These are phyloP conservation scores for Ambrosia trifida DNA, from an alignment of 129 eudicot species.

Conservation along the genomic window DNA sequence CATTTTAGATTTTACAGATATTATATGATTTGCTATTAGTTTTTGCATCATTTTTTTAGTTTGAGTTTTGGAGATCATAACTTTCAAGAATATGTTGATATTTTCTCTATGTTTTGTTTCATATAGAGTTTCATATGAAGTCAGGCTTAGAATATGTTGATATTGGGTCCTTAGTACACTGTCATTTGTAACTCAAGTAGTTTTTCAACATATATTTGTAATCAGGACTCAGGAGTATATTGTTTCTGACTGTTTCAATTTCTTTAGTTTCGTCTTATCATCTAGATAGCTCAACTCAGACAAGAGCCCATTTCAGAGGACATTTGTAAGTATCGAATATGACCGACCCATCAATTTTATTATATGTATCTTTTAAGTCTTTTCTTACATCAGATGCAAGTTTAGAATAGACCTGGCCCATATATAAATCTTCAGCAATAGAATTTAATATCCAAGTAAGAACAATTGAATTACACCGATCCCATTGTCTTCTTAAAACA, in stretches of 20 bases:
- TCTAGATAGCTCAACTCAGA: constrained; percentile 64
- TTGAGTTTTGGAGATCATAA: background rate
- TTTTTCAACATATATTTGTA: background rate
- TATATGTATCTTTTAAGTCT: too few species aligned
- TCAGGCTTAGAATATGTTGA: background rate
- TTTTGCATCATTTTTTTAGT: too few species aligned
- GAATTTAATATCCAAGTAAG: too few species aligned
- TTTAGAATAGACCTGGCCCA: too few species aligned
- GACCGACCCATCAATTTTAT: too few species aligned
- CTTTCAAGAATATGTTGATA: constrained; percentile 8
- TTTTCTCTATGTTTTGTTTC: background rate
- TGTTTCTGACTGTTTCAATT: constrained; percentile 15
- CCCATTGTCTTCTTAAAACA: too few species aligned
- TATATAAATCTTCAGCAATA: too few species aligned
- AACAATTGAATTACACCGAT: too few species aligned
- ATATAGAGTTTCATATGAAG: background rate
- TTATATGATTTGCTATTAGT: background rate
- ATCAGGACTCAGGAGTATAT: constrained; percentile 14
- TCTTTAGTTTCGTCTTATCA: constrained; percentile 10
- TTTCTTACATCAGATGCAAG: too few species aligned
- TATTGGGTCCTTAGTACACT: constrained; percentile 6
- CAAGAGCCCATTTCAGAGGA: constrained; percentile 95
- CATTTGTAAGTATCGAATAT: too few species aligned
- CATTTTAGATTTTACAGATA: constrained; percentile 1
- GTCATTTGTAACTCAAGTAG: background rate